A percentile compares a stretch with the other conserved stretches of the same genome.
Evolutionary conservation across 306 rosid species (phyloP).

Genomic region (Mimosa pudica): DNA sequence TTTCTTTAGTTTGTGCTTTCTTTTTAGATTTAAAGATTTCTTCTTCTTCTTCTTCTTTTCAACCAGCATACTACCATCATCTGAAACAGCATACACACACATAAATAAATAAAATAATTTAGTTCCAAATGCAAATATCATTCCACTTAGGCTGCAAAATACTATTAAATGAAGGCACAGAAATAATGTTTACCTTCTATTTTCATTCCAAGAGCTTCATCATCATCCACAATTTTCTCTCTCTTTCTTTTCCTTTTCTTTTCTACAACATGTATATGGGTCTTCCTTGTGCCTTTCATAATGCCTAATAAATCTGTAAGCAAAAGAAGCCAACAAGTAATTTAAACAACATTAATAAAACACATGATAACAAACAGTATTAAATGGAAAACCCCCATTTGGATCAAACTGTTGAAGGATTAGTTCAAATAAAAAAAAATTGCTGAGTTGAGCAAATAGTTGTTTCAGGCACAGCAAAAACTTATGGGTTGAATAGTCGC

Average conservation of each 20-base stretch:
- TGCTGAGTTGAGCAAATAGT: too few species aligned
- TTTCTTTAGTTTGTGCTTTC: slow-evolving; percentile 39
- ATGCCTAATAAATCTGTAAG: background rate
- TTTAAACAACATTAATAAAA: background rate
- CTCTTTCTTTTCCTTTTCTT: slow-evolving; percentile 45
- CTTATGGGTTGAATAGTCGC: too few species aligned
- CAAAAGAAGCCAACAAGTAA: slow-evolving; percentile 9
- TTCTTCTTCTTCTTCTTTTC: slow-evolving; percentile 25
- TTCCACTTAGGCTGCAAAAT: background rate
- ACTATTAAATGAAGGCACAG: background rate
- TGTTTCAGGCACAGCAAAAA: too few species aligned
- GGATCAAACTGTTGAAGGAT: background rate
- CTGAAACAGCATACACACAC: slow-evolving; percentile 36
- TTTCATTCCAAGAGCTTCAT: slow-evolving; percentile 21
- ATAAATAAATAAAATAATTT: background rate
- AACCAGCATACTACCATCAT: slow-evolving; percentile 30
- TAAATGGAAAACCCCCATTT: background rate
- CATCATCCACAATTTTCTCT: slow-evolving; percentile 35
- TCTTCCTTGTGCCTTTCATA: slow-evolving; percentile 31
- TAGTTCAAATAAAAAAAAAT: too few species aligned
- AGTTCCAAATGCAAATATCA: background rate
- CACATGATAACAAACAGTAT: background rate
- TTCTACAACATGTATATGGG: slow-evolving; percentile 23
- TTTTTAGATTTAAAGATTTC: slow-evolving; percentile 38
- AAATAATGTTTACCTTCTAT: slow-evolving; percentile 41